Evolutionary conservation across 768 basidiomycete species (phyloP).

Genomic region (Exsudoporus frostii): DNA sequence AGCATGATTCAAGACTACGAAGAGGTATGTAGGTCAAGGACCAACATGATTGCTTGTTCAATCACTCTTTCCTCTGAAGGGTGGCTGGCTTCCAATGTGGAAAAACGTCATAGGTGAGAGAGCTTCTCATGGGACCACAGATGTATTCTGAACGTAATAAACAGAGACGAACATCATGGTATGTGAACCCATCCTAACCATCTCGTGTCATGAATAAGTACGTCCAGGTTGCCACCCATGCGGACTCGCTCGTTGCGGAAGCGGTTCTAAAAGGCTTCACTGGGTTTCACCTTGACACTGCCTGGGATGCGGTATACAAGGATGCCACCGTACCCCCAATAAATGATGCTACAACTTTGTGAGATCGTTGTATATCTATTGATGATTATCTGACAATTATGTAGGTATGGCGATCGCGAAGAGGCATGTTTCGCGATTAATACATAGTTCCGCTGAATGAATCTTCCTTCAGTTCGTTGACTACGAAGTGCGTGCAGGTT

Average conservation of each 20-base stretch:
- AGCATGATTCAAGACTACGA: constrained; percentile 80
- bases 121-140: neutral
- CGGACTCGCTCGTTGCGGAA: constrained; percentile 74
- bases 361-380: constrained; percentile 13
- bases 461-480: constrained; percentile 51
- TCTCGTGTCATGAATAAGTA: neutral
- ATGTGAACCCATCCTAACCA: neutral
- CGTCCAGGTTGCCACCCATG: constrained; percentile 67
- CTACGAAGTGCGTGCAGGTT: constrained; percentile 78
- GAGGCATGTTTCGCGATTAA: constrained; percentile 42
- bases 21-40: constrained; percentile 41
- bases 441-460: neutral
- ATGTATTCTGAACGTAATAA: neutral
- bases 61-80: constrained; percentile 29
- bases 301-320: constrained; percentile 74
- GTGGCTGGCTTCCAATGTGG: constrained; percentile 90
- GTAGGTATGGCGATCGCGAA: constrained; percentile 67
- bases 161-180: constrained; percentile 84
- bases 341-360: constrained; percentile 52
- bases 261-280: constrained; percentile 63
- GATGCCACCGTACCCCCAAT: constrained; percentile 64
- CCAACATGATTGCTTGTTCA: neutral
- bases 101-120: constrained; percentile 69
- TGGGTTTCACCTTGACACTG: constrained; percentile 59
- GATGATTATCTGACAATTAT: neutral